Evolutionary conservation across 176 grass and related monocot genomes (phyloP).

Genomic region (sorghum (Sorghum bicolor)): DNA sequence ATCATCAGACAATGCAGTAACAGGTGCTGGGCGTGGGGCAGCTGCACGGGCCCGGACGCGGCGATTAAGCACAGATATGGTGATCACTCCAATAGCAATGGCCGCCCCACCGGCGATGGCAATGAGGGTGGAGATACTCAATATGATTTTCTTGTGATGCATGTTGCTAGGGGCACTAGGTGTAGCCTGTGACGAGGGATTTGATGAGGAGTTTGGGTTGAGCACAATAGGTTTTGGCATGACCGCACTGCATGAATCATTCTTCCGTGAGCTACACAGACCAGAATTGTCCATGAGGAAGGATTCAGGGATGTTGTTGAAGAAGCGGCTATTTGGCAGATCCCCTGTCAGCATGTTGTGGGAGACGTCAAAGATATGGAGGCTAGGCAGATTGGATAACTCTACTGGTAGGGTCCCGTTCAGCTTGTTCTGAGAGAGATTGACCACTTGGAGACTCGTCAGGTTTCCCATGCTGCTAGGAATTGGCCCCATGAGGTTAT

Average conservation of each 20-base stretch:
- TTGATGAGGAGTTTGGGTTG: conserved; percentile 77
- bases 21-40: conserved; percentile 39
- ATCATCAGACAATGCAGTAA: conserved; percentile 63
- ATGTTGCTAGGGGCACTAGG: conserved; percentile 27
- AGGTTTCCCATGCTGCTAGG: conserved; percentile 61
- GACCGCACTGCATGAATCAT: conserved; percentile 53
- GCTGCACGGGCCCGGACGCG: conserved; percentile 39
- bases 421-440: conserved; percentile 75
- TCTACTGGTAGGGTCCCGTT: conserved; percentile 66
- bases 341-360: conserved; percentile 79
- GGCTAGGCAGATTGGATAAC: conserved; percentile 53
- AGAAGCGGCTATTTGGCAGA: conserved; percentile 79
- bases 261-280: conserved; percentile 61
- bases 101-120: conserved; percentile 69
- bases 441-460: conserved; percentile 57
- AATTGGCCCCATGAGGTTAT: conserved; percentile 59
- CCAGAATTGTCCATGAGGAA: conserved; percentile 63
- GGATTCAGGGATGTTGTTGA: conserved; percentile 51
- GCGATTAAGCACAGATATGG: conserved; percentile 75
- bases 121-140: conserved; percentile 89
- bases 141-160: conserved; percentile 90
- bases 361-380: conserved; percentile 71
- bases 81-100: conserved; percentile 76
- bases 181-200: conserved; percentile 43
- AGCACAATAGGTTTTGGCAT: conserved; percentile 97